Evolutionary conservation across 345 rosid genomes (phyloP).

Genomic region (Arabis hirsuta): DNA sequence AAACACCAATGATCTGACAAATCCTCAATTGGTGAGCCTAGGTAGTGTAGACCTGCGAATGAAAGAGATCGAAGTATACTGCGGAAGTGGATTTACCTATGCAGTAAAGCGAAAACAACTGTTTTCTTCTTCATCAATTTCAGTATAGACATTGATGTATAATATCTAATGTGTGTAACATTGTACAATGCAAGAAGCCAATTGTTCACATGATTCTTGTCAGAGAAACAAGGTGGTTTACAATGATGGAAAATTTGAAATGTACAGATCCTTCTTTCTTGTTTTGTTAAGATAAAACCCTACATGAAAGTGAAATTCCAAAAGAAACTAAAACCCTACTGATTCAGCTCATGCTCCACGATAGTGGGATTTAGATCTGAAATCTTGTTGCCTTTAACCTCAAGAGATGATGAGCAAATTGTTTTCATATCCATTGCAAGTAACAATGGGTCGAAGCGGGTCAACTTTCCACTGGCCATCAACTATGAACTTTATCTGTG

Average conservation of each 20-base stretch:
- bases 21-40: conserved; percentile 54
- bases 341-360: conserved; percentile 29
- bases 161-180: conserved; percentile 12
- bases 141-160: conserved; percentile 13
- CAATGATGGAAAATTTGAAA: conserved; percentile 27
- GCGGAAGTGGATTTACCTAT: conserved; percentile 92
- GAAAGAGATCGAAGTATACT: conserved; percentile 50
- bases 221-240: conserved; percentile 22
- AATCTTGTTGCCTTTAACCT: conserved; percentile 20
- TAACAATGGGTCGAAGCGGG: conserved; percentile 83
- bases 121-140: conserved; percentile 18
- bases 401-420: conserved; percentile 71
- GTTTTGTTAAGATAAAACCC: conserved; percentile 14
- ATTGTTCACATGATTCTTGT: conserved; percentile 28
- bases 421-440: conserved; percentile 65
- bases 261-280: conserved; percentile 30
- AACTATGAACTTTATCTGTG: conserved; percentile 88
- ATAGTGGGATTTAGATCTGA: conserved; percentile 20
- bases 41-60: conserved; percentile 27
- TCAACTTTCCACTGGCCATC: conserved; percentile 96
- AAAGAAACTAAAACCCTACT: conserved; percentile 27
- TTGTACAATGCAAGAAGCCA: conserved; percentile 24
- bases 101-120: conserved; percentile 43
- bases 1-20: conserved; percentile 56
- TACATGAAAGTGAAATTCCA: conserved; percentile 29